Evolutionary conservation across 2,329 filamentous ascomycete species (phyloP).

Genomic region (Verticillium nonalfalfae): DNA sequence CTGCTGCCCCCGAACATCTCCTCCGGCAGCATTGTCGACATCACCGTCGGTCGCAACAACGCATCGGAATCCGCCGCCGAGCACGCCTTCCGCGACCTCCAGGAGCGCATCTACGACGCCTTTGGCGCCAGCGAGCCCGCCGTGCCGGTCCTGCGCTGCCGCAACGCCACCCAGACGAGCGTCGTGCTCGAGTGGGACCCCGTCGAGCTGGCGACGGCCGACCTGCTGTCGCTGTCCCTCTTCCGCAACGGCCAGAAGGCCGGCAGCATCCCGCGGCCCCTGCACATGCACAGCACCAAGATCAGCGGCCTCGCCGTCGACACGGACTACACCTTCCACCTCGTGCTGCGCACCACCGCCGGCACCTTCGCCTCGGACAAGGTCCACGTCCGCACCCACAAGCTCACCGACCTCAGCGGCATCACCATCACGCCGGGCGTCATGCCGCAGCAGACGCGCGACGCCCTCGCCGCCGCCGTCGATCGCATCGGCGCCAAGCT

Average conservation of each 20-base stretch:
- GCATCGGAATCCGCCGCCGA: conserved; percentile 70
- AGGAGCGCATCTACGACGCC: conserved; percentile 77
- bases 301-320: conserved; percentile 95
- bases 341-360: conserved; percentile 84
- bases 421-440: conserved; percentile 92
- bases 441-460: conserved; percentile 65
- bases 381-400: conserved; percentile 83
- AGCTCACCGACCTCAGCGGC: conserved; percentile 95
- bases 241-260: conserved; percentile 97
- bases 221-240: conserved; percentile 80
- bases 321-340: conserved; percentile 90
- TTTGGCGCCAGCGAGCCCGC: conserved; percentile 78
- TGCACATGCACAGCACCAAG: conserved; percentile 90
- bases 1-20: conserved; percentile 92
- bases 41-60: conserved; percentile 85
- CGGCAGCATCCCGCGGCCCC: conserved; percentile 82
- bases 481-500: conserved; percentile 90
- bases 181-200: conserved; percentile 98
- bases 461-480: conserved; percentile 68
- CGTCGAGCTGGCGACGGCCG: conserved; percentile 85
- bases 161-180: conserved; percentile 97
- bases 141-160: conserved; percentile 76
- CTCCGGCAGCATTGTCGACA: conserved; percentile 95
- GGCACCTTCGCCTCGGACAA: conserved; percentile 82
- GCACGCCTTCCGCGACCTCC: conserved; percentile 74